Percentiles rank a stretch among this genome's conserved stretches.
Conservation (phyloP, 2,329 filamentous ascomycete genomes). For the Fusarium gaditjirri region DNA sequence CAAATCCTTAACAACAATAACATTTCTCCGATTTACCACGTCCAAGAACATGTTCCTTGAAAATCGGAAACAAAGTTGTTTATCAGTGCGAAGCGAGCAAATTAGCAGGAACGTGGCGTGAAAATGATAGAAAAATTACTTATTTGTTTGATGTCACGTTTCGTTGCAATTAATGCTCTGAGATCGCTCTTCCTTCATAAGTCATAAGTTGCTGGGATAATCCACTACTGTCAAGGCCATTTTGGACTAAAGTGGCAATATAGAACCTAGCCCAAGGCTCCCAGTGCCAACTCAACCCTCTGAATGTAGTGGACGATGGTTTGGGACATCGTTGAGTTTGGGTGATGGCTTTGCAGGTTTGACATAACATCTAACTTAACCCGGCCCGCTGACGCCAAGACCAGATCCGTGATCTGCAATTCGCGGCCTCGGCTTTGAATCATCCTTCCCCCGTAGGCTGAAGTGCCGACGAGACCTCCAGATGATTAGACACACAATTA, state of each 20-base stretch:
- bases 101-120: accelerated
- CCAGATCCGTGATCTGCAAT: neutral
- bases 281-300: too few species aligned
- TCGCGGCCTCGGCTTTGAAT: neutral
- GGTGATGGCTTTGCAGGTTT: too few species aligned
- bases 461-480: neutral
- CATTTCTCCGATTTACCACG: neutral
- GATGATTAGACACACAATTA: accelerated
- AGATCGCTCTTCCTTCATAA: too few species aligned
- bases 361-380: neutral
- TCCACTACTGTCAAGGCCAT: neutral
- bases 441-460: neutral
- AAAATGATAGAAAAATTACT: neutral
- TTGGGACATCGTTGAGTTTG: too few species aligned
- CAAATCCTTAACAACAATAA: accelerated
- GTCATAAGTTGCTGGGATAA: too few species aligned
- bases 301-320: too few species aligned
- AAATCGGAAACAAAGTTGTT: accelerated
- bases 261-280: too few species aligned
- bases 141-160: accelerated
- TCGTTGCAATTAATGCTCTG: too few species aligned
- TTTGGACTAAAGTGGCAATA: neutral
- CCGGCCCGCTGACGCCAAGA: neutral
- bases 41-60: accelerated
- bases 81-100: accelerated